Base-by-base conservation (phyloP, 306 rosid genomes). In the Begonia loranthoides region DNA sequence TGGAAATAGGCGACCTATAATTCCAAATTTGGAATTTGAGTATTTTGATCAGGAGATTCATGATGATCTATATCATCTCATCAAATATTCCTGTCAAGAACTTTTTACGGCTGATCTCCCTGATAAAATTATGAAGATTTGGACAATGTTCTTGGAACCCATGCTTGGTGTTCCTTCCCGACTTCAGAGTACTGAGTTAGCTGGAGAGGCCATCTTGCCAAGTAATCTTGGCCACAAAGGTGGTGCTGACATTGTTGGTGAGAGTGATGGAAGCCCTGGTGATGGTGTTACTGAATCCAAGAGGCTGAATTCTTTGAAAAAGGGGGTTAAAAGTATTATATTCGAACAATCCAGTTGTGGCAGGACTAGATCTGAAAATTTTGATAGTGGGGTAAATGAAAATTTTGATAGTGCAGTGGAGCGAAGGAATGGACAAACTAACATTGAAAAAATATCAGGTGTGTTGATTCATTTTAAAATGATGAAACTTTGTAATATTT, bases 41-140 rank as follows among this genome's bases (percentile, higher is more conserved):
- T 83, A 70, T 66, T 58, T 73, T 50, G 94, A 92, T 69, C 24
- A 54, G 54, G 76, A 73, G 53, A 71, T 92, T 73, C 89, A 87
- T 43, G 94, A 87, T 53, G 96, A 92, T 65, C 63, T 92, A 67
- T 92, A 80, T 64, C 84, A 92, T 64, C 94, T 87, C 49, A 68
- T 92, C 59, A 71, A 73, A 50, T 83, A 74, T 80, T 86, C 96
- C 47, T 83, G 93, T 71, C 78, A 78, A 52, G 99, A 92, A 77
- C 57, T 92, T 21, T 83, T 81, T 80, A 58, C 93, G 49, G 78
- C 86, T 11, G 96, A 92, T 59, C 77, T 83, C 63, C 66, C 75
- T 40, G 78, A 67, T 67, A 86, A 92, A 71, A 83, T 75, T 49
- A 80, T 86, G 88, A 83, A 79, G 65, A 79, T 92, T 57, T 92